These are phyloP conservation scores for Leccinum disarticulatum DNA, from an alignment of 768 basidiomycete genomes.

Conservation along the genomic window DNA sequence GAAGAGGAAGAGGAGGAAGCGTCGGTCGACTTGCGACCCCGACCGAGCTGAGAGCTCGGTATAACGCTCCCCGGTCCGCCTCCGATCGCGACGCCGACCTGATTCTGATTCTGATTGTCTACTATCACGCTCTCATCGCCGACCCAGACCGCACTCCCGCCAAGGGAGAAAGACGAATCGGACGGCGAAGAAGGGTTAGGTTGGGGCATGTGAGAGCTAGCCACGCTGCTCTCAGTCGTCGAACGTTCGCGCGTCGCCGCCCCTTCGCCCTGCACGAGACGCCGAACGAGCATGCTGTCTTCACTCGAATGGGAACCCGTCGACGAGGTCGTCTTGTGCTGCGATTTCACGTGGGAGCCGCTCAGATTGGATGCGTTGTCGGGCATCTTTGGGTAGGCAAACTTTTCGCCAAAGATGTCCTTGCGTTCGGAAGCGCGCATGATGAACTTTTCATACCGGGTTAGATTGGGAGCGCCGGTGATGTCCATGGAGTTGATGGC, in stretches of 20 bases:
- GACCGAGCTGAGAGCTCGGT: slow-evolving; percentile 46
- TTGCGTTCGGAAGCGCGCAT: slow-evolving; percentile 89
- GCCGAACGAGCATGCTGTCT: slow-evolving; percentile 55
- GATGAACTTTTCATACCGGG: slow-evolving; percentile 81
- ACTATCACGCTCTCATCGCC: slow-evolving; percentile 67
- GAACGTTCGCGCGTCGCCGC: slow-evolving; percentile 40
- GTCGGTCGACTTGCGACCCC: slow-evolving; percentile 66
- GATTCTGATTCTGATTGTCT: slow-evolving; percentile 31
- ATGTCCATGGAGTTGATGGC: slow-evolving; percentile 92
- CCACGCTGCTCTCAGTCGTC: slow-evolving; percentile 40
- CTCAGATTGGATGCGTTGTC: slow-evolving; percentile 8
- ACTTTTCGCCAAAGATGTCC: slow-evolving; percentile 89
- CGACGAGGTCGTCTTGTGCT: slow-evolving; percentile 49
- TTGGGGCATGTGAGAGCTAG: slow-evolving; percentile 30
- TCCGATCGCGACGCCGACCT: slow-evolving; percentile 39
- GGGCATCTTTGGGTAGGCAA: slow-evolving; percentile 36
- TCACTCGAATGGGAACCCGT: slow-evolving; percentile 68
- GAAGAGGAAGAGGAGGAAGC: slow-evolving; percentile 69
- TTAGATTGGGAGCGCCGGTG: slow-evolving; percentile 72
- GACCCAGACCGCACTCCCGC: slow-evolving; percentile 83
- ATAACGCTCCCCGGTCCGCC: slow-evolving; percentile 46
- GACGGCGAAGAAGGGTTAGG: slow-evolving; percentile 55
- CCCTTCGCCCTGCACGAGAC: slow-evolving; percentile 28
- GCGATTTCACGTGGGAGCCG: slow-evolving; percentile 33
- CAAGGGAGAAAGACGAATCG: slow-evolving; percentile 73